These are phyloP conservation scores for Penicillium sp. DNA, from an alignment of 2,329 filamentous ascomycete genomes.

Conservation along the genomic window DNA sequence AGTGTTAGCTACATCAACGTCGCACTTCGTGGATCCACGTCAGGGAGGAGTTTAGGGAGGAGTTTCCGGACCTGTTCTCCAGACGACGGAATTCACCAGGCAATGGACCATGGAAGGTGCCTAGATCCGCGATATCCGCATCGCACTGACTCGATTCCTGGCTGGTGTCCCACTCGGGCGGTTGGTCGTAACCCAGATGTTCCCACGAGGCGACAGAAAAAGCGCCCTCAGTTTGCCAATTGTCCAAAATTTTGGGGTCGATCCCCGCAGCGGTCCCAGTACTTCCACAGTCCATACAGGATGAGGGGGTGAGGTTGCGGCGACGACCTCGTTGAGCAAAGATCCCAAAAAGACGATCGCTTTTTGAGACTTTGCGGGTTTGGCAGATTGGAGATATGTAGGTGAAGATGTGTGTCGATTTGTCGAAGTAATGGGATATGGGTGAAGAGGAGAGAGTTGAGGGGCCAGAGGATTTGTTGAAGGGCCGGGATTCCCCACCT, in stretches of 20 bases:
- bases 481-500: slow-evolving; percentile 24
- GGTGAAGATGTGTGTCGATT: neutral
- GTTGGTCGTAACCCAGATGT: slow-evolving; percentile 35
- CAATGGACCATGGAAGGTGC: slow-evolving; percentile 30
- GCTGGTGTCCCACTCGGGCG: slow-evolving; percentile 39
- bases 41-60: neutral
- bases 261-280: slow-evolving; percentile 39
- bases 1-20: slow-evolving; percentile 6
- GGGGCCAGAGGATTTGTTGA: slow-evolving; percentile 21
- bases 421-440: neutral
- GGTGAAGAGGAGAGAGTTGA: slow-evolving; percentile 13
- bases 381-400: neutral
- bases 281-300: slow-evolving; percentile 40
- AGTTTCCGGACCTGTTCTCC: slow-evolving; percentile 29
- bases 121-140: slow-evolving; percentile 36
- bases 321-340: slow-evolving; percentile 21
- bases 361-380: slow-evolving; percentile 21
- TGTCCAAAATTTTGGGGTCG: slow-evolving; percentile 43
- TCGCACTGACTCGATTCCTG: slow-evolving; percentile 40
- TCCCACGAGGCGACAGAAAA: slow-evolving; percentile 39
- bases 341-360: slow-evolving; percentile 20
- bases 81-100: slow-evolving; percentile 24
- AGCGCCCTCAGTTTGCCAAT: slow-evolving; percentile 38
- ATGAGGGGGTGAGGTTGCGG: slow-evolving; percentile 13
- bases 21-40: neutral